phyloP scores from a whole-genome alignment of 495 filamentous ascomycete species.

The Penicillium taxi region DNA sequence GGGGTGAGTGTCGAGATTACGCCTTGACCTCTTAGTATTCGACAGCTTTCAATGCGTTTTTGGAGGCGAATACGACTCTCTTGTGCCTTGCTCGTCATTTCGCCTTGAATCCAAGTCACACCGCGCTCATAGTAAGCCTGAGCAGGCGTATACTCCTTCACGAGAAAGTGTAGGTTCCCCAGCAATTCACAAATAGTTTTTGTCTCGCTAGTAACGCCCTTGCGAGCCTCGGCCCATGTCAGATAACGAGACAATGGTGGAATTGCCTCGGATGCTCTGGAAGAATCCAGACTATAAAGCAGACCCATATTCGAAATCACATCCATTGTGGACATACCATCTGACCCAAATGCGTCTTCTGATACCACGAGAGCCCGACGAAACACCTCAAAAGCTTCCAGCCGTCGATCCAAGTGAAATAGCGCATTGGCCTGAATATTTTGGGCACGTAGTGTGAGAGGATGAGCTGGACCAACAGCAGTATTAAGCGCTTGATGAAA shows the following conservation, averaged over 20 bases:
- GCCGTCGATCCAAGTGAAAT: slow-evolving; percentile 12
- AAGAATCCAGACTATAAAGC: slow-evolving; percentile 19
- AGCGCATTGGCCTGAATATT: slow-evolving; percentile 19
- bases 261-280: slow-evolving; percentile 15
- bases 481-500: slow-evolving; percentile 18
- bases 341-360: slow-evolving; percentile 25
- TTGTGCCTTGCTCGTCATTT: no score
- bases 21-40: no score
- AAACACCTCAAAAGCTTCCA: slow-evolving; percentile 25
- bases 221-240: slow-evolving; percentile 22
- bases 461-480: slow-evolving; percentile 18
- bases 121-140: slow-evolving; percentile 26
- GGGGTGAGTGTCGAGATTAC: no score
- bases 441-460: slow-evolving; percentile 23
- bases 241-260: slow-evolving; percentile 29
- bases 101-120: no score
- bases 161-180: slow-evolving; percentile 19
- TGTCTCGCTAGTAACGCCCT: slow-evolving; percentile 20
- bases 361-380: slow-evolving; percentile 28
- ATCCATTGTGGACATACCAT: slow-evolving; percentile 23
- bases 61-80: no score
- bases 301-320: slow-evolving; percentile 27
- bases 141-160: slow-evolving; percentile 20
- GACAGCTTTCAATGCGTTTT: no score
- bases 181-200: slow-evolving; percentile 19